Percentiles rank a stretch among this genome's conserved stretches.
Conservation (phyloP, 2,329 filamentous ascomycete species). For the Aspergillus caelatus region DNA sequence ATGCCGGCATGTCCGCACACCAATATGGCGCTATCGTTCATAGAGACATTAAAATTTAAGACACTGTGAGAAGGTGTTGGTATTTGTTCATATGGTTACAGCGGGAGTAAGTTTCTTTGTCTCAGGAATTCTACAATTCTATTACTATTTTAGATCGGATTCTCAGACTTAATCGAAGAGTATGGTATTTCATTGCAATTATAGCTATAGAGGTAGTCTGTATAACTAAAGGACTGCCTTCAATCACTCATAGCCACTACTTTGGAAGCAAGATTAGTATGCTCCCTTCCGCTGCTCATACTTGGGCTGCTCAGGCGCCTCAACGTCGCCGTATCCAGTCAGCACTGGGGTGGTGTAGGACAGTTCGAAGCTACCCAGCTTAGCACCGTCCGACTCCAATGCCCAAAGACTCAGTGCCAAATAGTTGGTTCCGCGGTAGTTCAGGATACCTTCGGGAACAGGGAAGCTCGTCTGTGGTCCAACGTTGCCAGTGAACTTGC, state of each 20-base stretch:
- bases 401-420: conserved; percentile 71
- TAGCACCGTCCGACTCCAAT: conserved; percentile 59
- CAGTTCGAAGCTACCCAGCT: conserved; percentile 58
- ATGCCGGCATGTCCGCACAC: too few species aligned
- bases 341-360: conserved; percentile 53
- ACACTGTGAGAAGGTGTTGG: too few species aligned
- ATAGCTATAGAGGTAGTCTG: not conserved
- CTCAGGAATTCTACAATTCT: not conserved
- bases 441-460: conserved; percentile 72
- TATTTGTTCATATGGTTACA: too few species aligned
- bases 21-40: too few species aligned
- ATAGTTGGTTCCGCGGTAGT: conserved; percentile 72
- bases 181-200: not conserved
- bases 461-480: conserved; percentile 73
- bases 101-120: too few species aligned
- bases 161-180: not conserved
- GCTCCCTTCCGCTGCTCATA: conserved; percentile 53
- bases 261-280: conserved; percentile 45
- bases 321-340: conserved; percentile 53
- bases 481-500: conserved; percentile 69
- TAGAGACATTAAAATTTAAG: too few species aligned
- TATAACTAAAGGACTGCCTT: not conserved
- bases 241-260: not conserved
- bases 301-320: conserved; percentile 48
- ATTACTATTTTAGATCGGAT: not conserved